These are phyloP conservation scores for Neohortaea acidophila DNA, from an alignment of 495 filamentous ascomycete genomes.

Conservation along the genomic window DNA sequence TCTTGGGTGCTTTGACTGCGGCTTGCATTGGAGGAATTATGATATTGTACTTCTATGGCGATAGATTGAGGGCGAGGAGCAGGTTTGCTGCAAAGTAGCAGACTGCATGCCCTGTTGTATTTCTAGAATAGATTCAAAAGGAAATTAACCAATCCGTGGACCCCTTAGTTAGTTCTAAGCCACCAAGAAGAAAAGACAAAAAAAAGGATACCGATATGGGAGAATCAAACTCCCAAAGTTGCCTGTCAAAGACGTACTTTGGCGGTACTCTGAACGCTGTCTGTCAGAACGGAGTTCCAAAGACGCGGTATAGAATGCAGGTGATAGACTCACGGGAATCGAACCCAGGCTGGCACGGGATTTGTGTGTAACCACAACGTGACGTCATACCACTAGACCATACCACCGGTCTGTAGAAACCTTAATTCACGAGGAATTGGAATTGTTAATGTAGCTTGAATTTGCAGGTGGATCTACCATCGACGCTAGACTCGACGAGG, in stretches of 20 bases:
- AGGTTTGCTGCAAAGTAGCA: slow-evolving; percentile 28
- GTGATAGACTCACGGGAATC: slow-evolving; percentile 4
- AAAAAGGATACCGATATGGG: neutral
- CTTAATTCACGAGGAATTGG: neutral
- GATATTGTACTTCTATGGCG: slow-evolving; percentile 38
- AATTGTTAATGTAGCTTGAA: too few relatives aligned
- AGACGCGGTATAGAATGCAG: too few relatives aligned
- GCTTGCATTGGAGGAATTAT: slow-evolving; percentile 43
- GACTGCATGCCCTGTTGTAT: too few relatives aligned
- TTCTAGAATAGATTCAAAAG: too few relatives aligned
- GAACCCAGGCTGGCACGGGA: slow-evolving; percentile 13
- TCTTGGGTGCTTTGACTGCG: slow-evolving; percentile 42
- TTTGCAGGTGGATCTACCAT: too few relatives aligned
- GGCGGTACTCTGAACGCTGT: neutral
- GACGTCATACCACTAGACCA: slow-evolving; percentile 11
- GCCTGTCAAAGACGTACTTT: neutral
- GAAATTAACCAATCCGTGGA: too few relatives aligned
- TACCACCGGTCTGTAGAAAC: slow-evolving; percentile 3
- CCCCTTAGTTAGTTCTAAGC: too few relatives aligned
- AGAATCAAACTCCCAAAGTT: neutral
- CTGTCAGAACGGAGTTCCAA: neutral
- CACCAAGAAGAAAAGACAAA: too few relatives aligned
- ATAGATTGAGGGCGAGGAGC: slow-evolving; percentile 37
- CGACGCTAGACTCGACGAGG: too few relatives aligned
- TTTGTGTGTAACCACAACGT: slow-evolving; percentile 1